Evolutionary conservation across 2,329 filamentous ascomycete genomes (phyloP), one percentile per base, ranked within the genome.

Genomic region (Aspergillus quadrilineatus): DNA sequence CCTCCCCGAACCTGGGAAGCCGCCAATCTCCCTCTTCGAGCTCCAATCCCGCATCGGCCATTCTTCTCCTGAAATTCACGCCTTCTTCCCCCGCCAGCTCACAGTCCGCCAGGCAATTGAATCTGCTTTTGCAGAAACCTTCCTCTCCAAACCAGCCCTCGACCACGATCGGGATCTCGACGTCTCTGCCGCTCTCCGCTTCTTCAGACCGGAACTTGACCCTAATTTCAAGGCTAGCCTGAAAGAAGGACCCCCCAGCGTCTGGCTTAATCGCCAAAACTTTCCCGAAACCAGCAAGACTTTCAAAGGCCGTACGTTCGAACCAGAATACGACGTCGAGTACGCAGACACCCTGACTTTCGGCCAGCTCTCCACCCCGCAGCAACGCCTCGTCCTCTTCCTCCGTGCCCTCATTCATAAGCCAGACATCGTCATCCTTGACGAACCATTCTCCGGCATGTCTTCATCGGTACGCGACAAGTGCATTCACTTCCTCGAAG

Each of bases 41-140:
- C 85, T 99, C 6, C 94, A 97, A 71, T 82, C 86, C 0, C 87
- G 90, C 26, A 90, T 99, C 62, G 94, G 94, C 9, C 92, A 97
- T 71, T 94, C 92, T 0, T 95, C 90, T 59, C 94, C 94, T 0
- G 94, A 97, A 70, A 89, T 97, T 4, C 92, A 97, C 67, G 87
- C 90, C 51, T 92, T 96, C 73, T 97, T 97, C 76, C 93, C 94
- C 0, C 87, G 88, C 48, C 80, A 83, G 36, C 78, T 96, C 46
- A 88, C 86, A 0, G 76, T 96, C 8, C 84, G 90, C 1, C 82
- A 88, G 49, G 83, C 90, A 0, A 72, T 99, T 0, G 90, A 94
- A 69, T 93, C 88, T 49, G 92, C 93, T 0, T 97, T 91, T 88
- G 88, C 92, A 1, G 90, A 95, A 56, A 96, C 94, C 0, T 95